A percentile compares a stretch with the other conserved stretches of the same genome.
Evolutionary conservation across 1,139 yeast species (phyloP).

Genomic region (Meyerozyma guilliermondii): DNA sequence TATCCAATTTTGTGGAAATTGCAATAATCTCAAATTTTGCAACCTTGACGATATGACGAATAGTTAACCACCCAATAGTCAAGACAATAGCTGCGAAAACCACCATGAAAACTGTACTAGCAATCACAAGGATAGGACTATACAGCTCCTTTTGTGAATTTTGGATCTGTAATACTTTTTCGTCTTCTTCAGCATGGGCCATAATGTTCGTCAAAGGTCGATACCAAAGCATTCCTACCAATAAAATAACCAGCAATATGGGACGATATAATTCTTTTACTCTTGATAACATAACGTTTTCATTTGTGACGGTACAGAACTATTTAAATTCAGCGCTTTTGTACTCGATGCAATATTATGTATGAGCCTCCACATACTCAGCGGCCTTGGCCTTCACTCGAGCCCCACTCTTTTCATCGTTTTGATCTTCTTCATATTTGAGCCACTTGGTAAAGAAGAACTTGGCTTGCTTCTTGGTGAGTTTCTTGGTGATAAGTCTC

Average conservation of each 20-base stretch:
- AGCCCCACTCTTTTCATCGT: slow-evolving; percentile 68
- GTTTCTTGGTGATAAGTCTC: slow-evolving; percentile 63
- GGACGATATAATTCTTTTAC: not conserved
- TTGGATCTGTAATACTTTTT: no score
- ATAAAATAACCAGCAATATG: not conserved
- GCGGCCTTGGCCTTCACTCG: slow-evolving; percentile 90
- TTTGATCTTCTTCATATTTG: slow-evolving; percentile 63
- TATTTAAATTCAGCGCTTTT: not conserved
- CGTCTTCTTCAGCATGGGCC: not conserved
- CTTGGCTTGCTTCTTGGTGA: slow-evolving; percentile 89
- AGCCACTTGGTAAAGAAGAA: slow-evolving; percentile 95
- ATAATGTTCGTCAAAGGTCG: not conserved
- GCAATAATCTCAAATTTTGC: not conserved
- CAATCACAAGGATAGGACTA: no score
- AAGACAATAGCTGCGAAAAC: not conserved
- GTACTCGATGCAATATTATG: not conserved
- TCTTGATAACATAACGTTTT: not conserved
- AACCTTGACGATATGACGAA: not conserved
- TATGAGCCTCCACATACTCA: slow-evolving; percentile 50
- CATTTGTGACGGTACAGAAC: not conserved
- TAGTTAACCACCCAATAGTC: not conserved
- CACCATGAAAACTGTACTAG: not conserved
- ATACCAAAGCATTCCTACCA: not conserved
- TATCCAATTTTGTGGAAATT: not conserved
- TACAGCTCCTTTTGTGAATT: no score